Evolutionary conservation across 73 alveolate genomes (phyloP), one percentile per base, ranked within the genome.

Genomic region (Blepharisma stoltei): DNA sequence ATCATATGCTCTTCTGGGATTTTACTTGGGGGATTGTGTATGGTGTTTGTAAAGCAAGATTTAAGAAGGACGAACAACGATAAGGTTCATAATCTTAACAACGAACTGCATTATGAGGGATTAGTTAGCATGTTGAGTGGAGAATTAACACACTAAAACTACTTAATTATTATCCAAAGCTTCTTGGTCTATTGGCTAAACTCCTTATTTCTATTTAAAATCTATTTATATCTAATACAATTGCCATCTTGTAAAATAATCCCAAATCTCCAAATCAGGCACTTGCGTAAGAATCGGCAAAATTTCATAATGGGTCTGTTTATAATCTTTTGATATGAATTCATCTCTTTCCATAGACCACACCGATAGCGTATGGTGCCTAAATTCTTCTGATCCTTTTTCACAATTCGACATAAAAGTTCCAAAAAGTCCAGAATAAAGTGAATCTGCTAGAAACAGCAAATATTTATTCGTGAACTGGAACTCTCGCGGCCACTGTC

Each of bases 401-500:
- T 60, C 73, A n/a, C 49, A 60, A 25, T 60, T 25, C 2, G 49
- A 8, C 73, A 60, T 60, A 60, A 60, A 60, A 25, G 73, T 60
- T 4, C 73, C 73, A 25, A 14, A 60, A 14, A 14, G 14, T 60
- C 73, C 73, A 14, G 73, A 60, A 60, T 60, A 60, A 60, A 60
- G 46, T 14, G 73, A n/a, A 14, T 14, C 73, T 14, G 73, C 73
- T 25, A 60, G 23, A 25, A 60, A 60, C 45, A 60, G 23, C 23
- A 60, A 60, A 60, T 60, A 60, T 20, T 60, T 20, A 60, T 60
- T 60, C 37, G 48, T 94, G 82, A 86, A 94, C 81, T 94, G 92
- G 77, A 91, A 94, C 60, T 81, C 81, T 4, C 78, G 80, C 23
- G 95, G 90, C 81, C 83, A 88, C 83, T 94, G 93, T 46, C 38